Evolutionary conservation across 306 rosid species (phyloP).

Genomic region (Macrotyloma uniflorum): DNA sequence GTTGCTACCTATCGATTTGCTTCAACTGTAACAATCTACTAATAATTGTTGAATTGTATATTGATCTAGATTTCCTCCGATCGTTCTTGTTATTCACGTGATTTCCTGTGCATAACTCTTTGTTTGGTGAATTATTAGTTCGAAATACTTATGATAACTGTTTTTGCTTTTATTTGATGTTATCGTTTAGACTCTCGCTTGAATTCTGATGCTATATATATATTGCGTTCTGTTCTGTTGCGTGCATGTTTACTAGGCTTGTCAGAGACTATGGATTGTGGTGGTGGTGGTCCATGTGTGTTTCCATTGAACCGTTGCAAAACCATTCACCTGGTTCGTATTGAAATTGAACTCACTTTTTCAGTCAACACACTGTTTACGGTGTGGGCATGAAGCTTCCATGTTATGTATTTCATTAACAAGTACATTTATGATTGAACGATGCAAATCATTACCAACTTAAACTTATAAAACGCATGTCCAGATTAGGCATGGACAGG

Average conservation of each 20-base stretch:
- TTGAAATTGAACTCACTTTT: conserved; percentile 19
- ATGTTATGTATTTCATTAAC: not conserved
- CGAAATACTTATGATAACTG: not conserved
- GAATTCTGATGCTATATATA: conserved; percentile 15
- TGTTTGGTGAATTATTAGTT: not conserved
- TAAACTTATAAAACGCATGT: conserved; percentile 27
- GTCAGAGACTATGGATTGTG: conserved; percentile 54
- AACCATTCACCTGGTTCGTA: conserved; percentile 67
- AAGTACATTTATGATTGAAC: conserved; percentile 13
- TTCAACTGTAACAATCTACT: not conserved
- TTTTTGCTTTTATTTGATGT: not conserved
- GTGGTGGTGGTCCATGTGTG: conserved; percentile 44
- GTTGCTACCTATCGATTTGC: not conserved
- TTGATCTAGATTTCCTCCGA: not conserved
- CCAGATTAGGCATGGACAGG: conserved; percentile 93
- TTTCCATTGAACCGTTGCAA: conserved; percentile 60
- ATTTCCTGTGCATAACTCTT: not conserved
- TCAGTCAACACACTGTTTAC: conserved; percentile 27
- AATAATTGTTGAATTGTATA: not conserved
- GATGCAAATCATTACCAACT: conserved; percentile 27
- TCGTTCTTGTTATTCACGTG: not conserved
- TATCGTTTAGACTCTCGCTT: not conserved
- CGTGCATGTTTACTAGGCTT: conserved; percentile 28
- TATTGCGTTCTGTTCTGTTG: not conserved
- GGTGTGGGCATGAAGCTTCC: conserved; percentile 26